phyloP scores from a whole-genome alignment of 169 alveolate species.

The Plasmodium vinckei region DNA sequence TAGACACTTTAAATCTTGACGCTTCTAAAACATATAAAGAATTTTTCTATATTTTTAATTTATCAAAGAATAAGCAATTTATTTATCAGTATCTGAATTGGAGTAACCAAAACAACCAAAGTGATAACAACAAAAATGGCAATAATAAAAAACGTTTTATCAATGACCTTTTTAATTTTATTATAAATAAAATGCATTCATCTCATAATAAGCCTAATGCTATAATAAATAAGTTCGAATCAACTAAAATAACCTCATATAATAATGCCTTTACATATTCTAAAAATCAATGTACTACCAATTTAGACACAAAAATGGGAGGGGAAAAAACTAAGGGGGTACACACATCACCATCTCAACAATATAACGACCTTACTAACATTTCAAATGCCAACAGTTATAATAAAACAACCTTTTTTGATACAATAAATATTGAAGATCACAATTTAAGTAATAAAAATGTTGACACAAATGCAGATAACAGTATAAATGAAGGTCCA shows the following conservation, averaged over 20 bases:
- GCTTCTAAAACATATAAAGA: not conserved
- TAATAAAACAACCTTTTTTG: not conserved
- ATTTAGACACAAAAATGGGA: too few species aligned
- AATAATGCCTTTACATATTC: too few species aligned
- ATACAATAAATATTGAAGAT: not conserved
- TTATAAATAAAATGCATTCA: not conserved
- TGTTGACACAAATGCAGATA: not conserved
- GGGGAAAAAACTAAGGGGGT: too few species aligned
- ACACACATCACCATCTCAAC: not conserved
- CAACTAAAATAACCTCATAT: too few species aligned
- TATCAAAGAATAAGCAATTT: constrained; percentile 1
- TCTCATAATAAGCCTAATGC: not conserved
- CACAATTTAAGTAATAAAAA: not conserved
- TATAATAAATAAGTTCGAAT: not conserved
- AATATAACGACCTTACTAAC: not conserved
- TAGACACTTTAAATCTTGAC: constrained; percentile 2
- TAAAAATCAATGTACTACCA: too few species aligned
- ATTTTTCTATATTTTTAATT: constrained; percentile 23
- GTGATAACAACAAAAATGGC: too few species aligned
- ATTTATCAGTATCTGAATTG: not conserved
- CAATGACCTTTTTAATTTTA: constrained; percentile 1
- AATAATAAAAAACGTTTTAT: constrained; percentile 3
- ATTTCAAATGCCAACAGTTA: not conserved
- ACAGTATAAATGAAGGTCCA: not conserved
- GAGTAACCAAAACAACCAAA: not conserved